Percentiles rank a stretch among this genome's conserved stretches.
Conservation (phyloP, 2,329 filamentous ascomycete genomes). For the Byssochlamys sp. region DNA sequence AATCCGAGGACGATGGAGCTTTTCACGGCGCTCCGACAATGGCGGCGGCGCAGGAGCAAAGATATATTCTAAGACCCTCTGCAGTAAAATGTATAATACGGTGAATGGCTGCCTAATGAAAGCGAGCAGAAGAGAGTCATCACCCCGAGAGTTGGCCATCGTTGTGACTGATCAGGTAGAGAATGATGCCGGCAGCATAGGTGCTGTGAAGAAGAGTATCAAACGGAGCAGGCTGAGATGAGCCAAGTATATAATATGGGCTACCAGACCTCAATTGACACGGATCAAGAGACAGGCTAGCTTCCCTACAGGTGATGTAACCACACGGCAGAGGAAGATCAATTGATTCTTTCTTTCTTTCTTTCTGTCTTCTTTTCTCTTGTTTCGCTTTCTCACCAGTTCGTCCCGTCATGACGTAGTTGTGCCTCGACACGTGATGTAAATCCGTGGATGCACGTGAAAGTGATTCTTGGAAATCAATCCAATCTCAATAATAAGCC, state of each 20-base stretch:
- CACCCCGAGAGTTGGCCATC: neutral
- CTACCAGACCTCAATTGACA: neutral
- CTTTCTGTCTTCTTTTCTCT: neutral
- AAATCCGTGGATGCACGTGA: neutral
- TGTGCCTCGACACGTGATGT: neutral
- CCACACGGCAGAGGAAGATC: neutral
- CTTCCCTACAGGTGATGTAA: neutral
- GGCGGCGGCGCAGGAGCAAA: constrained; percentile 62
- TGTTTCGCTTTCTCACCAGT: neutral
- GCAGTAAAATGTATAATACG: neutral
- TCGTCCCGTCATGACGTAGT: neutral
- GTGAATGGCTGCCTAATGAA: neutral
- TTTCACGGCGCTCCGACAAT: constrained; percentile 24
- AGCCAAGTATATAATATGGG: neutral
- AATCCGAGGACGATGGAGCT: constrained; percentile 54
- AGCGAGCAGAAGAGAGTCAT: neutral
- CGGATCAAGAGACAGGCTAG: neutral
- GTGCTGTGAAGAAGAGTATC: neutral
- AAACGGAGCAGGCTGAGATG: neutral
- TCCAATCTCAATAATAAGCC: neutral
- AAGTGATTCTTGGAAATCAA: neutral
- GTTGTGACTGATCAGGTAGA: neutral
- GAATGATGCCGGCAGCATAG: neutral
- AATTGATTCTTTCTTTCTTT: neutral
- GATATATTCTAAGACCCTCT: constrained; percentile 24